These are phyloP conservation scores for Hippophae gyantsensis DNA, from an alignment of 306 rosid genomes.

Conservation along the genomic window DNA sequence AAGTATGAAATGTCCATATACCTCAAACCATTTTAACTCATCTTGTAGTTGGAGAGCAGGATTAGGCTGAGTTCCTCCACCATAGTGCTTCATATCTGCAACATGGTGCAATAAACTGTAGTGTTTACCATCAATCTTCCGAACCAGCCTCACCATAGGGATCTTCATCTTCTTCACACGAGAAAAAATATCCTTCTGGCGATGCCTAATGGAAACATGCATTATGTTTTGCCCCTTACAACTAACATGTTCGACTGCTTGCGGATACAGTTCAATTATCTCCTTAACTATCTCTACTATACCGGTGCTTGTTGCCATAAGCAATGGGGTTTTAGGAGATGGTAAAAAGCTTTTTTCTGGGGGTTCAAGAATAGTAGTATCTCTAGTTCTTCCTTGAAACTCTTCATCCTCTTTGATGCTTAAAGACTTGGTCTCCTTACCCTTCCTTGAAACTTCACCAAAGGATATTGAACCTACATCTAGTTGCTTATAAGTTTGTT, in stretches of 20 bases:
- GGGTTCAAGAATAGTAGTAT: background rate
- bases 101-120: constrained; percentile 13
- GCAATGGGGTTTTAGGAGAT: constrained; percentile 22
- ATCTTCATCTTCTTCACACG: background rate
- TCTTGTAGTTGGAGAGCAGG: constrained; percentile 1
- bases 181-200: constrained; percentile 14
- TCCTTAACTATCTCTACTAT: constrained; percentile 34
- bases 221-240: constrained; percentile 11
- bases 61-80: background rate
- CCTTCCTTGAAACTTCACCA: background rate
- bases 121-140: background rate
- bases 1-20: background rate
- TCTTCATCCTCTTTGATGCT: background rate
- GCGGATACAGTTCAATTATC: constrained; percentile 13
- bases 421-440: background rate
- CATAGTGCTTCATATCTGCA: background rate
- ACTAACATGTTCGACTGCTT: constrained; percentile 8
- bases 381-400: background rate
- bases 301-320: constrained; percentile 35
- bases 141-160: background rate
- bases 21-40: constrained; percentile 5
- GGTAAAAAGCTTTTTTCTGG: background rate
- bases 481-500: background rate
- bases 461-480: background rate
- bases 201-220: constrained; percentile 23